Evolutionary conservation across 1,284 basidiomycete genomes (phyloP), one percentile per base, ranked within the genome.

Genomic region (Ceratobasidium sp.): DNA sequence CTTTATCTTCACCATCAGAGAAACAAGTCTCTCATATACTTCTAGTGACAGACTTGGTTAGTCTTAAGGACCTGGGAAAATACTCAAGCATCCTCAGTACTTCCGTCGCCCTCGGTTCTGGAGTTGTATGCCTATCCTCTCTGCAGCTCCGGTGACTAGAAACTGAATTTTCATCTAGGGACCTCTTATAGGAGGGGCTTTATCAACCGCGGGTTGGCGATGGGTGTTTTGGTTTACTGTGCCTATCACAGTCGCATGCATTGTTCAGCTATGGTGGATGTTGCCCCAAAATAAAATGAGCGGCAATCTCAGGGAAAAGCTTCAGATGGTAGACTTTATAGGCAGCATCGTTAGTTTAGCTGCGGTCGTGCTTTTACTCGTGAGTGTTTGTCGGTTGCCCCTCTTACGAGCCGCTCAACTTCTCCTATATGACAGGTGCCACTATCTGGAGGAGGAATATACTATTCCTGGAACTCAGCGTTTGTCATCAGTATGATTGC

Each of bases 71-170:
- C 62, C 90, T 92, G 77, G 92, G 89, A 8, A 91, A 89, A 76
- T 93, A 89, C 74, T 85, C 86, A 10, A 91, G 92, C 2, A 80
- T 88, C 1, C 83, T 94, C 55, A 92, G 92, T 59, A 88, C 90
- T 0, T 55, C 69, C 32, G 57, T 71, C 3, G 69, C 69, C 1
- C n/a, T 71, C 34, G 69, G 69, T 45, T 59, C 69, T 9, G 69
- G 69, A 30, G 60, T 71, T 23, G 69, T 71, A 26, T n/a, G 65
- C 48, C 6, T 8, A 2, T 18, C 34, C 23, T 39, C 3, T 60
- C 18, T 14, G 1, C 9, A 1, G 18, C 9, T 4, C 16, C 21
- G 8, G 1, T 32, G 14, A 9, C 46, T n/a, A 2, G 26, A 26
- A 21, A 18, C 14, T 14, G 26, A 41, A 43, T 14, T 2, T n/a